phyloP scores from a whole-genome alignment of 352 stramenopile genomes.

The Lagenidium giganteum region DNA sequence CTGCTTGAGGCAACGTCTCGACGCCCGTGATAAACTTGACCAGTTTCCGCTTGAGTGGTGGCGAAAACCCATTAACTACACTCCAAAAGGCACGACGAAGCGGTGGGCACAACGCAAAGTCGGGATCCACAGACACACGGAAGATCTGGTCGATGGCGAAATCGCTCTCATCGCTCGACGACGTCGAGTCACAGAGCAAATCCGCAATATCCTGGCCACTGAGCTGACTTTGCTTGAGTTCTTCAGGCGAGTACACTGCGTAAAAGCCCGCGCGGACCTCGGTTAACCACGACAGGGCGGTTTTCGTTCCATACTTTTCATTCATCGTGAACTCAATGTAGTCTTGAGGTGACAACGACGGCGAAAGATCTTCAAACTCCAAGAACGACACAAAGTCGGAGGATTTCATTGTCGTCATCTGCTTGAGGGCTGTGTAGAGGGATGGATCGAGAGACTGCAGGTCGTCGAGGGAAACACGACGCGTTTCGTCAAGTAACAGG shows the following conservation, averaged over 20 bases:
- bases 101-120: constrained; percentile 40
- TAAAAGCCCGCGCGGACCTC: constrained; percentile 39
- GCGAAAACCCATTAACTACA: constrained; percentile 42
- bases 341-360: constrained; percentile 28
- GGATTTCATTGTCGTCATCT: constrained; percentile 40
- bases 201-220: constrained; percentile 23
- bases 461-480: constrained; percentile 37
- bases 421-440: constrained; percentile 35
- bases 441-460: constrained; percentile 34
- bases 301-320: constrained; percentile 40
- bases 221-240: constrained; percentile 2
- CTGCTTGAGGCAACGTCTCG: constrained; percentile 50
- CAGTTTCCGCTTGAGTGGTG: constrained; percentile 48
- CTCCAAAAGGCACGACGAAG: constrained; percentile 44
- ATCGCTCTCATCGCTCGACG: constrained; percentile 11
- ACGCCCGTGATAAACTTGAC: constrained; percentile 77
- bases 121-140: constrained; percentile 43
- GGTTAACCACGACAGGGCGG: constrained; percentile 36
- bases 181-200: constrained; percentile 22
- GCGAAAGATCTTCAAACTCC: constrained; percentile 41
- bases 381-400: constrained; percentile 47
- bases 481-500: constrained; percentile 28
- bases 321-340: constrained; percentile 45
- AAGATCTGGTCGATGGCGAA: constrained; percentile 49
- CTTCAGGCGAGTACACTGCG: constrained; percentile 24